Evolutionary conservation across 2,329 filamentous ascomycete genomes (phyloP).

Genomic region (Calonectria leucothoes): DNA sequence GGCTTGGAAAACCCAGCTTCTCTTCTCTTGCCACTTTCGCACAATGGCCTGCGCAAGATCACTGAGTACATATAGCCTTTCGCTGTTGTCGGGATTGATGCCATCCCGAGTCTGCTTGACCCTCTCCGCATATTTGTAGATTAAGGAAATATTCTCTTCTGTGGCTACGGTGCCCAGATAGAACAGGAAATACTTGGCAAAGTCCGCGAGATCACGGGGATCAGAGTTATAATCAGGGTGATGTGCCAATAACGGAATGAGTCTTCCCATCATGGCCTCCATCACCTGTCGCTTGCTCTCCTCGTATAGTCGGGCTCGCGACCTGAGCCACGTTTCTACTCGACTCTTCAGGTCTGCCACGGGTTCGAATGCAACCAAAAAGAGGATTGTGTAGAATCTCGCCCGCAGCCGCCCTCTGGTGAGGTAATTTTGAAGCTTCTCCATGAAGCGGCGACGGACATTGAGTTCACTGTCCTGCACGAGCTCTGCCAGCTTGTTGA

Average conservation of each 20-base stretch:
- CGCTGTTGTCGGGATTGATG: conserved; percentile 74
- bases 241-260: conserved; percentile 90
- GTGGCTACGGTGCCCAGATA: conserved; percentile 86
- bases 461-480: conserved; percentile 80
- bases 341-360: conserved; percentile 76
- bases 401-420: conserved; percentile 75
- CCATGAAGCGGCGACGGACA: conserved; percentile 83
- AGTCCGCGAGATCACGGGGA: conserved; percentile 78
- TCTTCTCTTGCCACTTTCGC: conserved; percentile 86
- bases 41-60: conserved; percentile 88
- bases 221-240: conserved; percentile 86
- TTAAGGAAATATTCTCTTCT: conserved; percentile 86
- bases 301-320: conserved; percentile 76
- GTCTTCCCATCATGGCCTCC: conserved; percentile 83
- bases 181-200: conserved; percentile 89
- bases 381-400: conserved; percentile 90
- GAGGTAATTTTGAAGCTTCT: conserved; percentile 91
- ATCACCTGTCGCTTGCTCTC: conserved; percentile 72
- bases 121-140: conserved; percentile 92
- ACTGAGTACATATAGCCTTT: conserved; percentile 86
- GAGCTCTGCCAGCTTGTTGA: conserved; percentile 84
- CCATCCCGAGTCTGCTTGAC: conserved; percentile 91
- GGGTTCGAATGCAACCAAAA: conserved; percentile 93
- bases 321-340: conserved; percentile 89
- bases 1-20: conserved; percentile 86